Base-by-base conservation (phyloP, 2,329 filamentous ascomycete species). In the Colletotrichum nymphaeae region DNA sequence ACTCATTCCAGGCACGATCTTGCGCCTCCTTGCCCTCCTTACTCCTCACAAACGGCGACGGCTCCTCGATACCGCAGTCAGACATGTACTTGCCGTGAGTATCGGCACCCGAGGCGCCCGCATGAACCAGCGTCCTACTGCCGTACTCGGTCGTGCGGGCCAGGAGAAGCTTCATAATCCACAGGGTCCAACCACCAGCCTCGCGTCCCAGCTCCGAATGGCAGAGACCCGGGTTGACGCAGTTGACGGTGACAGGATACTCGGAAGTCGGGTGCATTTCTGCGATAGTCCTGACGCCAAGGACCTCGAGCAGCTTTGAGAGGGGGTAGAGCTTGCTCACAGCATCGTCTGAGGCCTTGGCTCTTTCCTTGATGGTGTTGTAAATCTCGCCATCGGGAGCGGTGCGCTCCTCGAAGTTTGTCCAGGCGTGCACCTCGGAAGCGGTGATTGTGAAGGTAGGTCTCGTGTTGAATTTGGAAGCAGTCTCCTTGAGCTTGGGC, bases 171-270 rank as follows among this genome's bases (percentile, higher is more conserved):
- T 81, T 79, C 46, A 86, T 42, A 11, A 82, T 67, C 59, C 52
- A 72, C 11, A 78, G 60, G 1, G 14, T 14, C 70, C 71, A 75
- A 1, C 64, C 66, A 19, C 46, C 67, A 0, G 63, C 30, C 0
- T 88, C 83, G 1, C 88, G 81, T 6, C 75, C 76, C 1, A 91
- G 80, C 28, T 84, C 80, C 0, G 86, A 86, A 53, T 88, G 82
- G 77, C 88, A 90, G 35, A 87, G 80, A 1, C 88, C 88, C 0
- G 89, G 89, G 69, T 88, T 88, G 24, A 88, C 73, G 73, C 83
- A 82, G 76, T 89, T 90, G 69, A 91, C 75, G 1, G 85, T 84
- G 52, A 90, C 85, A 12, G 79, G 76, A 55, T 52, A 78, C 74
- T 12, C 72, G 2, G 62, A 7, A 2, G 69, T 53, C 9, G 74